Evolutionary conservation across 106 monocot genomes (phyloP), one percentile per base, ranked within the genome.

Genomic region (Gastrodia elata): DNA sequence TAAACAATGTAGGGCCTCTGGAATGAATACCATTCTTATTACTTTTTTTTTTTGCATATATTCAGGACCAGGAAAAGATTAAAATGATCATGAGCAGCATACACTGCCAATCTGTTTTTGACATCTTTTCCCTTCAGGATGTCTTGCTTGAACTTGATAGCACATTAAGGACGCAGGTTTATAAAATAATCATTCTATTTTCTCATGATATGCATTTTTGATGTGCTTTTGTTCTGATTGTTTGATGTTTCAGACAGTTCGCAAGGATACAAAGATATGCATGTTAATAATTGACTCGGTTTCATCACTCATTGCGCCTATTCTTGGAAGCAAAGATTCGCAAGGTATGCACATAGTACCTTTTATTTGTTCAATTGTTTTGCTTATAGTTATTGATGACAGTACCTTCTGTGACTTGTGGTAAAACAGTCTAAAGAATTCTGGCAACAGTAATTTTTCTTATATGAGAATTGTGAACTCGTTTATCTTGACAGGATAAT

Each of bases 251-350:
- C 67, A 91, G 93, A 83, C 65, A 64, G 82, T 78, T n/a, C 43
- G 42, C 75, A 76, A 78, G 64, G 77, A 65, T 65, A 20, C 40
- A 9, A 84, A 78, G 58, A 57, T 88, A 41, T 74, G 82, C 64
- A 79, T 98, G 75, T 75, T 97, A 55, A 79, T 97, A 72, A 56
- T 91, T 69, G 97, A 97, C 74, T 93, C 97, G 22, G 68, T 97
- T 28, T 97, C 97, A 38, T 93, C 93, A 35, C 78, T 97, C 38
- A 61, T 91, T 52, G 71, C 88, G 2, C 93, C 93, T 24, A 80
- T 88, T 49, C 83, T 90, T 52, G 88, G 92, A 56, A 84, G 90
- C 65, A 97, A 84, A 78, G 70, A 68, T 79, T 71, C 93, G 28
- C 79, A 85, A 79, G 97, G 97, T 97, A 93, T 65, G n/a, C 33